Base-by-base conservation (phyloP, 495 filamentous ascomycete genomes). In the Penicillium atrosanguineum region DNA sequence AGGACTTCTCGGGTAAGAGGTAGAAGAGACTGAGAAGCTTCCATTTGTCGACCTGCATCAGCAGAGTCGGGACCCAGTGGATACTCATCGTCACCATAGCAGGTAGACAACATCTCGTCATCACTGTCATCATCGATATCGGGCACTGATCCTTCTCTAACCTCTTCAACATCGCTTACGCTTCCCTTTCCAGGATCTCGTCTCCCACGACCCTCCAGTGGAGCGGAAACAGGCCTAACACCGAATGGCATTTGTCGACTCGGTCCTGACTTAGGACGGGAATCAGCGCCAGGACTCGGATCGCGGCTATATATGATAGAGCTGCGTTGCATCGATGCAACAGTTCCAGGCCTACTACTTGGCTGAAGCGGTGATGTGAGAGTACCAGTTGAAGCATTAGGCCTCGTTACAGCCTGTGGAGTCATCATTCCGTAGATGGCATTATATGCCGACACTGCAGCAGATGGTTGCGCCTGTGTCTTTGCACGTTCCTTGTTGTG, bases 251-350 rank as follows among this genome's bases (percentile, higher is more conserved):
- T 31, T 7, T 71, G 69, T 19, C 70, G 71, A 48, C 70, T 66
- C 11, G 77, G 62, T 23, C 67, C 65, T n/a, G 73, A 70, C 41
- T 55, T 69, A 3, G 68, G 68, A 48, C 70, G 57, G 2, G 58
- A 59, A 26, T 76, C 67, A 0, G 34, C 59, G 1, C 65, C 68
- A 15, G 72, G 71, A 52, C 70, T 76, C 16, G 70, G 66, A 16
- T 76, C 69, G n/a, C 68, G 61, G 52, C 75, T 77, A 67, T 79
- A 75, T 28, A 77, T 58, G 56, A 80, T 61, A 57, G 77, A 67
- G 64, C 72, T 69, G 65, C 79, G 48, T 65, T 77, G 72, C 59
- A 79, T 67, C 55, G 78, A 62, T 18, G 44, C 50, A 18, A 49
- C 41, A 3, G 57, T 70, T 60, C 79, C 68, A 73, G 65, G 65